Base-by-base conservation (phyloP, 1,284 basidiomycete species). In the Peniophora sp. region DNA sequence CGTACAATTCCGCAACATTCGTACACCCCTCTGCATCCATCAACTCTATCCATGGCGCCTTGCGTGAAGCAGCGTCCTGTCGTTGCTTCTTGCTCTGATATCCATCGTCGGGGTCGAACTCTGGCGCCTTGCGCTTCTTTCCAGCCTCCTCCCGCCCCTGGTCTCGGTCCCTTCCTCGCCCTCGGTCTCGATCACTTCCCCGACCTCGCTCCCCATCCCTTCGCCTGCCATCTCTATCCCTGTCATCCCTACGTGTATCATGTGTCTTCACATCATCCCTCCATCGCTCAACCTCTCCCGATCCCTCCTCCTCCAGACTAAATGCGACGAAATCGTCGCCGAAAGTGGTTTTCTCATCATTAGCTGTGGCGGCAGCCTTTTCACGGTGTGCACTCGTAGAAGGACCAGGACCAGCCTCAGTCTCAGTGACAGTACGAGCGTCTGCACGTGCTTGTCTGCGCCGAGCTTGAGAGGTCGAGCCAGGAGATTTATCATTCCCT, bases 1-100 rank as follows among this genome's bases (percentile, higher is more conserved):
- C 61, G 55, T 60, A 92, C 91, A 92, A 74, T 61, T 92, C 86
- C 14, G 90, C 83, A 24, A 90, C 85, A 62, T 90, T 90, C 43
- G 72, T 72, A 63, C 88, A 89, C 14, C 65, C 63, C n/a, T 86
- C 77, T 87, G 89, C 91, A 56, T 92, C 79, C 3, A 94, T 79
- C n/a, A 79, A 70, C 16, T 70, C 69, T 2, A 84, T 71, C 94
- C 94, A 97, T 2, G 93, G 92, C 17, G 86, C 81, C 58, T 76
- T 78, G 50, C 82, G 76, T 16, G 79, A 77, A 5, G 74, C 68
- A 3, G 79, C 80, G 55, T 80, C 74, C 54, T 73, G 59, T 52
- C 82, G 71, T 61, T 85, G 78, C 62, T 78, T 80, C 65, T 79
- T 78, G 67, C 70, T 79, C 51, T 69, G 67, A 57, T 77, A 76